Conservation (phyloP, 768 basidiomycete genomes). For the Tulasnella sp. region DNA sequence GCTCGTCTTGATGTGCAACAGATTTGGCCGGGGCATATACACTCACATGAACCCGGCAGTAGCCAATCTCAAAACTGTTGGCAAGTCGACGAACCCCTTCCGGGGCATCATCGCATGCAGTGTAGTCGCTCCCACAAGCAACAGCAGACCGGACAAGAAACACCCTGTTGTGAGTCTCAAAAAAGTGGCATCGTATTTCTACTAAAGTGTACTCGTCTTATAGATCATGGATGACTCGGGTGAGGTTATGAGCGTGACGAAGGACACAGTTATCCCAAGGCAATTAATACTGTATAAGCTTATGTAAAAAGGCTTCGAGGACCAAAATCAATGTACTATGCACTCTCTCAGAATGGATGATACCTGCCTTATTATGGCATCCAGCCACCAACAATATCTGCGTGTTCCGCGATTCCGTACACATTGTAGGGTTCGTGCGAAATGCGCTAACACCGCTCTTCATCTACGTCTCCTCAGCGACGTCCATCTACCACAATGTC, state of each 20-base stretch:
- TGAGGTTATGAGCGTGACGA: neutral
- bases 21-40: neutral
- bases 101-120: constrained; percentile 2
- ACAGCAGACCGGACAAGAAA: neutral
- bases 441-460: too few relatives aligned
- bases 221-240: neutral
- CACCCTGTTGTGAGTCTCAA: neutral
- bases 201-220: neutral
- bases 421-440: too few relatives aligned
- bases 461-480: too few relatives aligned
- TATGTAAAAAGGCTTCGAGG: too few relatives aligned
- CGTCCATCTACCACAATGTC: too few relatives aligned
- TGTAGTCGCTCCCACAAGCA: neutral
- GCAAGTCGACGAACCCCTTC: neutral
- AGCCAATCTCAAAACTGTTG: neutral
- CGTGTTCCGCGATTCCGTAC: too few relatives aligned
- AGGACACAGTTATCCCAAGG: neutral
- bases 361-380: too few relatives aligned
- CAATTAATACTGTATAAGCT: constrained; percentile 3
- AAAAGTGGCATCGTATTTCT: neutral
- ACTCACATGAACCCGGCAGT: neutral
- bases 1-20: neutral
- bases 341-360: too few relatives aligned
- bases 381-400: too few relatives aligned
- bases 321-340: too few relatives aligned